A percentile compares a stretch with the other conserved stretches of the same genome.
Evolutionary conservation across 345 rosid species (phyloP).

Genomic region (Corchorus capsularis): DNA sequence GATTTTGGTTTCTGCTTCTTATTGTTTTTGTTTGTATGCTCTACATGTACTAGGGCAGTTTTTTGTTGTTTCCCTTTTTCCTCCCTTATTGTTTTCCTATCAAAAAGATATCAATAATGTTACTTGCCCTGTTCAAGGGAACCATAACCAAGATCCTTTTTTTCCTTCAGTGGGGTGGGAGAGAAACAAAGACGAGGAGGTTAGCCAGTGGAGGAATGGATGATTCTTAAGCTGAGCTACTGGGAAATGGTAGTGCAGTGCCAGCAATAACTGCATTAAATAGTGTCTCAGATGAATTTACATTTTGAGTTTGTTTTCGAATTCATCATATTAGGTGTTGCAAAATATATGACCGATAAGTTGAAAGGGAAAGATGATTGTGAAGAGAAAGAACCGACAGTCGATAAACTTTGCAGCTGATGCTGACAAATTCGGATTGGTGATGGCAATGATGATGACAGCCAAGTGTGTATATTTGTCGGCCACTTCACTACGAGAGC

Average conservation of each 20-base stretch:
- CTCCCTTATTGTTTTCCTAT: neutral
- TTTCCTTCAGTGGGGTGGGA: neutral
- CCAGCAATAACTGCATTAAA: neutral
- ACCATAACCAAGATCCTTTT: neutral
- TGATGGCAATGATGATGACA: conserved; percentile 22
- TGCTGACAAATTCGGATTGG: conserved; percentile 22
- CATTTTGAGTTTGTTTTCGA: neutral
- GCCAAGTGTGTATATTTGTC: conserved; percentile 27
- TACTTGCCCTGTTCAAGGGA: conserved; percentile 5
- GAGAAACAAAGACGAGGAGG: neutral
- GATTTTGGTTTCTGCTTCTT: conserved; percentile 15
- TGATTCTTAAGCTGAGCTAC: conserved; percentile 1
- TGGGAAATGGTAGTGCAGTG: neutral
- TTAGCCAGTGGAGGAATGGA: neutral
- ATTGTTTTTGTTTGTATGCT: conserved; percentile 9
- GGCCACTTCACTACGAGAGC: conserved; percentile 22
- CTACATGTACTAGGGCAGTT: neutral
- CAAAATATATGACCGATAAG: conserved; percentile 7
- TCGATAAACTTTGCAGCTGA: conserved; percentile 26
- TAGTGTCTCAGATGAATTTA: neutral
- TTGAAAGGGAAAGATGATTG: conserved; percentile 20
- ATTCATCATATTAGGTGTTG: neutral
- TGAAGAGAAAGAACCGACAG: conserved; percentile 16
- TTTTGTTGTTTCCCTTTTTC: neutral
- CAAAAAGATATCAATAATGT: conserved; percentile 7